Evolutionary conservation across 305 asterid species (phyloP).

Genomic region (Fraxinus platypoda): DNA sequence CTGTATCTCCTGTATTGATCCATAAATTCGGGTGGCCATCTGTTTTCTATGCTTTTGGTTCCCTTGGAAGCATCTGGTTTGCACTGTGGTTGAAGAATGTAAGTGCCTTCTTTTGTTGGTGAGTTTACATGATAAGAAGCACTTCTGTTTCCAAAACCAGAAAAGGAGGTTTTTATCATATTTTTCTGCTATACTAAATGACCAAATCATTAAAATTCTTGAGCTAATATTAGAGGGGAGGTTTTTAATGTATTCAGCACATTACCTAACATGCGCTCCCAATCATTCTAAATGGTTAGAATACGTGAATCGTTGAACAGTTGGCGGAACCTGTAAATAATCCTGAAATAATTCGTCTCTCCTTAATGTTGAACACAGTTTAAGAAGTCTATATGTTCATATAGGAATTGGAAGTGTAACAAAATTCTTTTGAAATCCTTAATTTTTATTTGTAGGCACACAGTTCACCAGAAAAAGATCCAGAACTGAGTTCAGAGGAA

Average conservation of each 20-base stretch:
- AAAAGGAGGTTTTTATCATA: background rate
- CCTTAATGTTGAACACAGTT: background rate
- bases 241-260: background rate
- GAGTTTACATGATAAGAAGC: background rate
- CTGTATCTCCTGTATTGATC: conserved; percentile 74
- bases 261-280: background rate
- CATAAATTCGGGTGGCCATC: conserved; percentile 93
- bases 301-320: background rate
- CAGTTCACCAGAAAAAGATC: conserved; percentile 85
- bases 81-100: conserved; percentile 93
- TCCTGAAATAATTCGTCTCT: background rate
- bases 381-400: background rate
- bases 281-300: background rate
- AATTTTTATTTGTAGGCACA: conserved; percentile 52
- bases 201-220: background rate
- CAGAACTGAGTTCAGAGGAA: conserved; percentile 63
- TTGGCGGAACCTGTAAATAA: background rate
- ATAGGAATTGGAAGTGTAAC: background rate
- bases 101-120: conserved; percentile 33
- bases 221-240: background rate
- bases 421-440: conserved; percentile 11
- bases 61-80: conserved; percentile 90
- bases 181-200: conserved; percentile 10
- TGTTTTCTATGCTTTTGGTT: conserved; percentile 88
- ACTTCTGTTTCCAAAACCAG: background rate